Percentiles rank a stretch among this genome's conserved stretches.
phyloP scores from a whole-genome alignment of 148 eudicot genomes.

The Persicaria maculosa region DNA sequence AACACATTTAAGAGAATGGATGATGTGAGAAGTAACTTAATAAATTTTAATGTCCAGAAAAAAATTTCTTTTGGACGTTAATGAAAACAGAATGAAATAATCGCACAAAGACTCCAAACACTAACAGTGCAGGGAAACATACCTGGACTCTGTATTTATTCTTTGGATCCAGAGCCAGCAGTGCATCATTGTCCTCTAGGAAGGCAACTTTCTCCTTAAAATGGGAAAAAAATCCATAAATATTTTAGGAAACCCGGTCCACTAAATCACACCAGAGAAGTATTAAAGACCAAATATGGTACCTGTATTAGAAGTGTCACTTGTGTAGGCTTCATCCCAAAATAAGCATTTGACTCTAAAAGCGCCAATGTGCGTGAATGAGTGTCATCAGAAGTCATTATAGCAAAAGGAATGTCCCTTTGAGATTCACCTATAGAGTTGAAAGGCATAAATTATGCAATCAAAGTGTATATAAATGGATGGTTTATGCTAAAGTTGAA shows the following conservation, averaged over 20 bases:
- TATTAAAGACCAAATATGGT: not conserved
- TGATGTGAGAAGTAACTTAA: not conserved
- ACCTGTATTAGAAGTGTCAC: slow-evolving; percentile 91
- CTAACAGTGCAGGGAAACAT: not conserved
- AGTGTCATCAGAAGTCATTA: slow-evolving; percentile 98
- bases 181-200: slow-evolving; percentile 92
- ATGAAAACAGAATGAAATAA: not conserved
- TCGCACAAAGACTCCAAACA: not conserved
- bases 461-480: not conserved
- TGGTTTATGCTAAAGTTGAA: too few relatives aligned
- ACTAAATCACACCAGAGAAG: not conserved
- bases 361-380: slow-evolving; percentile 64
- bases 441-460: not conserved
- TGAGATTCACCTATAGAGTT: slow-evolving; percentile 45
- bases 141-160: slow-evolving; percentile 87
- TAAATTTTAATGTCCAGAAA: not conserved
- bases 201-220: slow-evolving; percentile 95
- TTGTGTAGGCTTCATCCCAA: slow-evolving; percentile 85
- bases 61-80: not conserved
- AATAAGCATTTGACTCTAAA: slow-evolving; percentile 74
- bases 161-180: slow-evolving; percentile 74
- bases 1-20: not conserved
- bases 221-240: not conserved
- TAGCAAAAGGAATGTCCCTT: slow-evolving; percentile 72
- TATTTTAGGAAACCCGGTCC: not conserved